Evolutionary conservation across 345 rosid genomes (phyloP).

Genomic region (Corchorus capsularis): DNA sequence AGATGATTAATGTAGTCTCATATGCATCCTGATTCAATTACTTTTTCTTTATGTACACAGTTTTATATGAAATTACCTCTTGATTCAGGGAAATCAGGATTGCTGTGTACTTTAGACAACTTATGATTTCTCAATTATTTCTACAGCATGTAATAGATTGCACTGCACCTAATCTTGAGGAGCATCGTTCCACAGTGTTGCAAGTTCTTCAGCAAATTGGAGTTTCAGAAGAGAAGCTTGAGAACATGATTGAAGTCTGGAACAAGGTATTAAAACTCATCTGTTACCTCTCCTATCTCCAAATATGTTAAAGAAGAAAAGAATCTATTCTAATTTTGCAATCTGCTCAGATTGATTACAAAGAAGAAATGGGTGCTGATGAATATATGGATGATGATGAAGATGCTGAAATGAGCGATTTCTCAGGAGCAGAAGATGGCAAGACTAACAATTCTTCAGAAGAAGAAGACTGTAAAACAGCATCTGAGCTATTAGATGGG

Average conservation of each 20-base stretch:
- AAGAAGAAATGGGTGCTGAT: slow-evolving; percentile 45
- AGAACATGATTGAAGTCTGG: slow-evolving; percentile 93
- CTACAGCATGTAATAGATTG: slow-evolving; percentile 87
- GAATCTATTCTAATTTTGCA: slow-evolving; percentile 2
- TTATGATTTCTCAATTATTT: slow-evolving; percentile 5
- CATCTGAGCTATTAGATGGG: slow-evolving; percentile 26
- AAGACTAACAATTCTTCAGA: slow-evolving; percentile 18
- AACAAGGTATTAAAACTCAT: slow-evolving; percentile 56
- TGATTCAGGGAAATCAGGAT: not conserved
- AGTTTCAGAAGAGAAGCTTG: slow-evolving; percentile 79
- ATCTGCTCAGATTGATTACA: slow-evolving; percentile 66
- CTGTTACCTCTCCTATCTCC: slow-evolving; percentile 2
- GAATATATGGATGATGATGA: slow-evolving; percentile 31
- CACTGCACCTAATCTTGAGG: slow-evolving; percentile 89
- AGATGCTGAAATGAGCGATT: slow-evolving; percentile 29
- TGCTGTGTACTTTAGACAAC: not conserved
- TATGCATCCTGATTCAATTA: not conserved
- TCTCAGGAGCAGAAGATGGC: slow-evolving; percentile 33
- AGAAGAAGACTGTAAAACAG: slow-evolving; percentile 26
- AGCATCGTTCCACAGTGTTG: slow-evolving; percentile 84
- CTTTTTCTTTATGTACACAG: not conserved
- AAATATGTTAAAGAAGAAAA: slow-evolving; percentile 12
- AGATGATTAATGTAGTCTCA: not conserved
- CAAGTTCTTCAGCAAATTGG: slow-evolving; percentile 88
- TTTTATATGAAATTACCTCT: not conserved